Evolutionary conservation across 441 rosid genomes (phyloP), one percentile per base, ranked within the genome.

Genomic region (Gossypium aridum): DNA sequence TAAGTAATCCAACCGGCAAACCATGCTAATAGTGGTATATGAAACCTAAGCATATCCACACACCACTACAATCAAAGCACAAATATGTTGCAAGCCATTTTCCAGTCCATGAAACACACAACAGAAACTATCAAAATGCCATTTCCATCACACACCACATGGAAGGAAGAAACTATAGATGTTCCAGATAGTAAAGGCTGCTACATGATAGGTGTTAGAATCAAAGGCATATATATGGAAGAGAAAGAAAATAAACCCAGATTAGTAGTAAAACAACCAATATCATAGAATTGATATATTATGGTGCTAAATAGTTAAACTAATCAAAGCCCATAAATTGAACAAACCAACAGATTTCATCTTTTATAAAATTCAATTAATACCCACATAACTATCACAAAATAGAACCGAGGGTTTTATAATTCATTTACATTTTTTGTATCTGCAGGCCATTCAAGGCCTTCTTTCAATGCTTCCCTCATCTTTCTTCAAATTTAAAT

Each of bases 371-470:
- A 73, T 73, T 62, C 64, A 75, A 74, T 62, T 31, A 71, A 55
- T 69, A 64, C 76, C 64, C 53, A 71, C 63, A 75, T 64, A 77
- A 68, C 8, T 59, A 74, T 73, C 56, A 70, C 66, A 55, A 60
- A 59, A 70, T 66, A 83, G 75, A 77, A 66, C 67, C 54, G 25
- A 69, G 63, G 60, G 79, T 65, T 81, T 78, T 79, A 71, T 77
- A 71, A 73, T 31, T 51, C 78, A 81, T 84, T 78, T 80, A 84
- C 88, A 84, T 75, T 81, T 55, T 25, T 73, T 78, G 62, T 64
- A 79, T 75, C 64, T 70, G 66, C 64, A 72, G 72, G 67, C 70
- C 70, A 28, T 64, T 22, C n/a, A 56, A 66, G 69, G 77, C 77
- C 70, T 66, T 25, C 76, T 57, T 75, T 4, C 53, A 39, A 19